A percentile compares a stretch with the other conserved stretches of the same genome.
Evolutionary conservation across 169 alveolate genomes (phyloP).

Genomic region (Cryptosporidium tyzzeri): DNA sequence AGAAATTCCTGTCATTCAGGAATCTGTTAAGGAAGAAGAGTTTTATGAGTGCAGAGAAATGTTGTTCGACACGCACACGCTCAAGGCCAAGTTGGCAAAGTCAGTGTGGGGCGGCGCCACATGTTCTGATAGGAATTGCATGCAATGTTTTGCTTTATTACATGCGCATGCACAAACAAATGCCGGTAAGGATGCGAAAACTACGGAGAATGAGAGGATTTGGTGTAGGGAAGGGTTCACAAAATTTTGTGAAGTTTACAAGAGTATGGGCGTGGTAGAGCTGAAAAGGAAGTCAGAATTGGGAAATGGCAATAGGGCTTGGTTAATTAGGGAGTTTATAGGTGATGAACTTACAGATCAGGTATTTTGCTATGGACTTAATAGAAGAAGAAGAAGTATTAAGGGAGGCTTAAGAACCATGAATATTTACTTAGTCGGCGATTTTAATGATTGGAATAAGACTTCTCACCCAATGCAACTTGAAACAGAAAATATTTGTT

Average conservation of each 20-base stretch:
- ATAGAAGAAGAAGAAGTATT: slow-evolving; percentile 19
- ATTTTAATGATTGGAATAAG: slow-evolving; percentile 82
- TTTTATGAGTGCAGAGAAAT: slow-evolving; percentile 53
- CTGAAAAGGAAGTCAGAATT: not conserved
- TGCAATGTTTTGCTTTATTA: slow-evolving; percentile 11
- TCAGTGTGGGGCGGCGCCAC: slow-evolving; percentile 14
- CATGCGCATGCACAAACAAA: not conserved
- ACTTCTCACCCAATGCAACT: slow-evolving; percentile 78
- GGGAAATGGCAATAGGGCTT: not conserved
- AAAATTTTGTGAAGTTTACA: slow-evolving; percentile 43
- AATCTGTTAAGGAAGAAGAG: slow-evolving; percentile 23
- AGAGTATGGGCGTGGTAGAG: slow-evolving; percentile 53
- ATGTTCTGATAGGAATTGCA: slow-evolving; percentile 13
- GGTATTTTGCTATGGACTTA: slow-evolving; percentile 27
- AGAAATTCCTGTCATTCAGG: not conserved
- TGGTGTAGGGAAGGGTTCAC: slow-evolving; percentile 46
- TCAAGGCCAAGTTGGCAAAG: slow-evolving; percentile 43
- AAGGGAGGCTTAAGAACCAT: slow-evolving; percentile 13
- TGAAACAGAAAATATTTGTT: slow-evolving; percentile 55
- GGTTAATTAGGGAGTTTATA: slow-evolving; percentile 66
- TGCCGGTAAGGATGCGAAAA: not conserved
- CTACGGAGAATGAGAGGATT: not conserved
- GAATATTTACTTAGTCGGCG: slow-evolving; percentile 80
- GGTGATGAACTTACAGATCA: slow-evolving; percentile 47
- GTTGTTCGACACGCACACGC: slow-evolving; percentile 5